Evolutionary conservation across 805 yeast species (phyloP).

Genomic region (Metschnikowia kunwiensis): DNA sequence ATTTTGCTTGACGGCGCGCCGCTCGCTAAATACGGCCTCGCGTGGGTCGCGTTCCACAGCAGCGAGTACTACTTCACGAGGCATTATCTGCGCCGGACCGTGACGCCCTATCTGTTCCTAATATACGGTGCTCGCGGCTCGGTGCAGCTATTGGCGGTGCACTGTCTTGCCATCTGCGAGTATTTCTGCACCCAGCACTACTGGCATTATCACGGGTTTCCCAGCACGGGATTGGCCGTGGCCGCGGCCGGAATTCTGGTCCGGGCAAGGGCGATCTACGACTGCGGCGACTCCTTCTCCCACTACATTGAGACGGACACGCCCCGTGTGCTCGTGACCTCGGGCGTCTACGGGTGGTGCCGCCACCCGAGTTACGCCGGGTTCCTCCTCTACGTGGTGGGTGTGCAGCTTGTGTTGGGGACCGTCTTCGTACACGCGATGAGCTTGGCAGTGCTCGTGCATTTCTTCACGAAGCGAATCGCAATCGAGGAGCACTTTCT

Average conservation of each 20-base stretch:
- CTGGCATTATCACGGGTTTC: slow-evolving; percentile 5
- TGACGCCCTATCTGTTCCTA: slow-evolving; percentile 29
- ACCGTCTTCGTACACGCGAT: slow-evolving; percentile 22
- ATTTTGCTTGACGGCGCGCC: slow-evolving; percentile 1
- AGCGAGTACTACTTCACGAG: slow-evolving; percentile 29
- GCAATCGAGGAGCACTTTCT: slow-evolving; percentile 35
- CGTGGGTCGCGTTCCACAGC: slow-evolving; percentile 23
- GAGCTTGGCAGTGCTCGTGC: slow-evolving; percentile 19
- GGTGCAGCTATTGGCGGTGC: slow-evolving; percentile 29
- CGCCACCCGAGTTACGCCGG: slow-evolving; percentile 43
- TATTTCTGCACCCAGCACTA: slow-evolving; percentile 11
- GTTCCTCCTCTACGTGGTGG: slow-evolving; percentile 32
- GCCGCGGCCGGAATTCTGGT: slow-evolving; percentile 25
- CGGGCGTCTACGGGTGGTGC: slow-evolving; percentile 29
- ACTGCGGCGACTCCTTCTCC: slow-evolving; percentile 35
- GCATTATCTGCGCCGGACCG: slow-evolving; percentile 25
- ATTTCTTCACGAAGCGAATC: slow-evolving; percentile 31
- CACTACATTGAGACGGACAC: slow-evolving; percentile 25
- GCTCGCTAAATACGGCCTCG: slow-evolving; percentile 19
- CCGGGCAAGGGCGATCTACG: slow-evolving; percentile 29
- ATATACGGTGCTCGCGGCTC: slow-evolving; percentile 37
- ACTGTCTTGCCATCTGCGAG: slow-evolving; percentile 25
- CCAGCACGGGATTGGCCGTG: slow-evolving; percentile 17
- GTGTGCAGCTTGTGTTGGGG: slow-evolving; percentile 27
- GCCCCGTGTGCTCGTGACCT: slow-evolving; percentile 25